Percentiles rank a stretch among this genome's conserved stretches.
phyloP scores from a whole-genome alignment of 495 filamentous ascomycete genomes.

The Chaetomium fimeti region DNA sequence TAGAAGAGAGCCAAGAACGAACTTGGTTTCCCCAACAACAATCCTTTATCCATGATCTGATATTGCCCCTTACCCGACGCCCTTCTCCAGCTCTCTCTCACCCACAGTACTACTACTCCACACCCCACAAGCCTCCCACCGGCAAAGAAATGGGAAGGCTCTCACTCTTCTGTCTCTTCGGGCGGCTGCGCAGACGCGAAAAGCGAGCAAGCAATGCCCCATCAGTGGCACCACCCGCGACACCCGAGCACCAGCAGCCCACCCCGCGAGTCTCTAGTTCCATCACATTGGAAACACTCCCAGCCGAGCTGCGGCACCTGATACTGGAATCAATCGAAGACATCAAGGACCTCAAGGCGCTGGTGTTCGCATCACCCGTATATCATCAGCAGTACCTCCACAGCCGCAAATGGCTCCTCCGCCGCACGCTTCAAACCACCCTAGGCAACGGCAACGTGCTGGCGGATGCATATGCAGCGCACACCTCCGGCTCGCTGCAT shows the following conservation, averaged over 20 bases:
- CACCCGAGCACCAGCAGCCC: not conserved
- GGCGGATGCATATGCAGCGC: conserved; percentile 25
- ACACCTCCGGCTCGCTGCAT: not conserved
- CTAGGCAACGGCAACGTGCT: conserved; percentile 21
- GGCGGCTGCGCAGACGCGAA: not conserved
- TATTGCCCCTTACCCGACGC: no score
- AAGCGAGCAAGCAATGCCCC: not conserved
- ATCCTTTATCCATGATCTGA: no score
- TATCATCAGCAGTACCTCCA: conserved; percentile 35
- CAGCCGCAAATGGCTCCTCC: conserved; percentile 24
- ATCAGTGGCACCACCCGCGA: not conserved
- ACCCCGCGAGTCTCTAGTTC: not conserved
- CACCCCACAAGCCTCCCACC: no score
- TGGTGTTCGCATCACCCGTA: conserved; percentile 34
- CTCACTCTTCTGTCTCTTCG: not conserved
- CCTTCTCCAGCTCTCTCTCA: no score
- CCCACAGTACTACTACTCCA: no score
- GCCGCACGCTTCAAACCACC: conserved; percentile 16
- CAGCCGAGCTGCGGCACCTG: conserved; percentile 18
- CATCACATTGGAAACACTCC: conserved; percentile 10
- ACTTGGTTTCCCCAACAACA: no score
- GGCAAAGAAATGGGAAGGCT: not conserved
- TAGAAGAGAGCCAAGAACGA: no score
- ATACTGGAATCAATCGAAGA: conserved; percentile 22
- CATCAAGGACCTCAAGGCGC: conserved; percentile 24